Percentiles rank a stretch among this genome's conserved stretches.
These are phyloP conservation scores for Fonsecaea nubica DNA, from an alignment of 2,329 filamentous ascomycete genomes.

Conservation along the genomic window DNA sequence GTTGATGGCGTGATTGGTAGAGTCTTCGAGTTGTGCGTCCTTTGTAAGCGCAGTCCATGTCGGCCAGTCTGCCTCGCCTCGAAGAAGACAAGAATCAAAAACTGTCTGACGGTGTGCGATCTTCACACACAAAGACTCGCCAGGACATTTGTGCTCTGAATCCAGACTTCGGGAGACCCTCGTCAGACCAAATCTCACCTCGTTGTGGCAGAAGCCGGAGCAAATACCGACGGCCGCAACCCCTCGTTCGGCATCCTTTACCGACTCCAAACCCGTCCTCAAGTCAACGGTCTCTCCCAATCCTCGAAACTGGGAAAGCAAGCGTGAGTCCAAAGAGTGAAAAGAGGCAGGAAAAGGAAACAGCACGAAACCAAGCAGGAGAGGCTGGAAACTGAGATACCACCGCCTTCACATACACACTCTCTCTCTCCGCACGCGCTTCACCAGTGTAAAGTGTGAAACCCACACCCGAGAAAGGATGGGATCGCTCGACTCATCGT, in stretches of 20 bases:
- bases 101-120: not conserved
- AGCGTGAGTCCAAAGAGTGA: not conserved
- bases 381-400: not conserved
- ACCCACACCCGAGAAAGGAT: slow-evolving; percentile 9
- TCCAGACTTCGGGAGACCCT: not conserved
- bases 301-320: not conserved
- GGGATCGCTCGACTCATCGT: slow-evolving; percentile 14
- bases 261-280: not conserved
- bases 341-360: not conserved
- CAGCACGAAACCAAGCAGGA: not conserved
- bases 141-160: not conserved
- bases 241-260: not conserved
- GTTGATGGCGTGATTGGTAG: not conserved
- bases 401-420: not conserved
- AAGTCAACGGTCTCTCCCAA: not conserved
- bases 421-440: not conserved
- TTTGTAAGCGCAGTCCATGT: not conserved
- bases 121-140: not conserved
- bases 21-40: not conserved
- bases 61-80: too few relatives aligned
- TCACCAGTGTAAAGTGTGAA: not conserved
- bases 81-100: not conserved
- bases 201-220: not conserved
- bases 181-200: slow-evolving; percentile 3
- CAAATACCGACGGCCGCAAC: not conserved